A percentile compares a stretch with the other conserved stretches of the same genome.
Evolutionary conservation across 768 basidiomycete genomes (phyloP).

Genomic region (Suillus clintonianus): DNA sequence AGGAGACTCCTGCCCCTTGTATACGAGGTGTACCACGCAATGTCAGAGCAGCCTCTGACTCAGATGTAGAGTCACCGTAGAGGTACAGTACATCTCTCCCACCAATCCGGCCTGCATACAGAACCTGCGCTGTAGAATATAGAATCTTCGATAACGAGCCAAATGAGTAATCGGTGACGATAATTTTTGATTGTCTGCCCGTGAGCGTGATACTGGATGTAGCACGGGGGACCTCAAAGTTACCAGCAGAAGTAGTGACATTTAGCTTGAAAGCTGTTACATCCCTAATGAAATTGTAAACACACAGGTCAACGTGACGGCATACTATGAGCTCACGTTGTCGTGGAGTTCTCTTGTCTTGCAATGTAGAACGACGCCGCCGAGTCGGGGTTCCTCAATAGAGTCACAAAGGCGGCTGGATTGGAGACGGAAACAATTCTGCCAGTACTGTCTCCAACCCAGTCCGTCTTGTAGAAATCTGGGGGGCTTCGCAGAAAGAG

Average conservation of each 20-base stretch:
- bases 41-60: slow-evolving; percentile 53
- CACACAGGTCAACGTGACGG: not conserved
- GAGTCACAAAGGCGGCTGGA: slow-evolving; percentile 55
- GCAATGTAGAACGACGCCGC: slow-evolving; percentile 67
- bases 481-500: slow-evolving; percentile 79
- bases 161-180: slow-evolving; percentile 73
- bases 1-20: slow-evolving; percentile 28
- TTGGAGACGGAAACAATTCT: slow-evolving; percentile 47
- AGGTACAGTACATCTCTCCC: slow-evolving; percentile 65
- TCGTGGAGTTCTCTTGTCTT: slow-evolving; percentile 67
- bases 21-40: slow-evolving; percentile 50
- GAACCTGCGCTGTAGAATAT: slow-evolving; percentile 75
- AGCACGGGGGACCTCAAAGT: slow-evolving; percentile 57
- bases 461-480: slow-evolving; percentile 79
- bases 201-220: slow-evolving; percentile 55
- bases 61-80: slow-evolving; percentile 55
- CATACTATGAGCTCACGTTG: slow-evolving; percentile 47
- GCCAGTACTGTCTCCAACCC: slow-evolving; percentile 62
- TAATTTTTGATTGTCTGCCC: slow-evolving; percentile 74
- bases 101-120: slow-evolving; percentile 66
- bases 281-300: not conserved
- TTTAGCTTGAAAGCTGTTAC: slow-evolving; percentile 59
- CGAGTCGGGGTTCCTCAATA: slow-evolving; percentile 70
- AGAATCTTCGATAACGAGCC: slow-evolving; percentile 55
- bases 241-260: slow-evolving; percentile 53